Evolutionary conservation across 768 basidiomycete species (phyloP).

Genomic region (Chalciporus sphaerocephalus): DNA sequence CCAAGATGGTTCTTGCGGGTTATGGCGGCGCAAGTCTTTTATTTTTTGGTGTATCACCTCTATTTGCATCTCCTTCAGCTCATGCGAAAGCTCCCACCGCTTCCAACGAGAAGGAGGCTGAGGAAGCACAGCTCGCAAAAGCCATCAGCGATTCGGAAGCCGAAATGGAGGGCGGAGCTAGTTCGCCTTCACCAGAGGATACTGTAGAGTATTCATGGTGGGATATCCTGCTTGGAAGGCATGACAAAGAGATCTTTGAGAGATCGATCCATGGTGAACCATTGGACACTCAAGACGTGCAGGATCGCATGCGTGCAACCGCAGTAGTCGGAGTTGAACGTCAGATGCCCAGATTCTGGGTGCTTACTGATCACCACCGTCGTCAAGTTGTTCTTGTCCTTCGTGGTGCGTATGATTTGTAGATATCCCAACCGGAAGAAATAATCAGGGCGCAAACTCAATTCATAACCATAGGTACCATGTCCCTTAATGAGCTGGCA

Average conservation of each 20-base stretch:
- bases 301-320: constrained; percentile 46
- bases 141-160: constrained; percentile 71
- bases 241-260: constrained; percentile 81
- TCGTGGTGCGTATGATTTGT: constrained; percentile 41
- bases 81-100: constrained; percentile 24
- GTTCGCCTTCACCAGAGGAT: constrained; percentile 21
- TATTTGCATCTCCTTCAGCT: constrained; percentile 25
- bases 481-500: constrained; percentile 84
- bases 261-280: constrained; percentile 40
- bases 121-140: constrained; percentile 58
- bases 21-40: constrained; percentile 79
- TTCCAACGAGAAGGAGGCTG: constrained; percentile 42
- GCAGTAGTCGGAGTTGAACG: constrained; percentile 64
- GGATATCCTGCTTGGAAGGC: constrained; percentile 73
- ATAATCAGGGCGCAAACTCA: constrained; percentile 4
- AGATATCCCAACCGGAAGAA: neutral
- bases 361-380: constrained; percentile 74
- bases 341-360: constrained; percentile 82
- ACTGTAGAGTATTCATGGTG: constrained; percentile 67
- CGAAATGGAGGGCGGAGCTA: constrained; percentile 43
- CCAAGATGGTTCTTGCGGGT: constrained; percentile 79
- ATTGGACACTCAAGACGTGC: constrained; percentile 18
- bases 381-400: constrained; percentile 73
- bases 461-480: constrained; percentile 49
- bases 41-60: constrained; percentile 67